Conservation (phyloP, 306 rosid species). For the Quillaja saponaria region DNA sequence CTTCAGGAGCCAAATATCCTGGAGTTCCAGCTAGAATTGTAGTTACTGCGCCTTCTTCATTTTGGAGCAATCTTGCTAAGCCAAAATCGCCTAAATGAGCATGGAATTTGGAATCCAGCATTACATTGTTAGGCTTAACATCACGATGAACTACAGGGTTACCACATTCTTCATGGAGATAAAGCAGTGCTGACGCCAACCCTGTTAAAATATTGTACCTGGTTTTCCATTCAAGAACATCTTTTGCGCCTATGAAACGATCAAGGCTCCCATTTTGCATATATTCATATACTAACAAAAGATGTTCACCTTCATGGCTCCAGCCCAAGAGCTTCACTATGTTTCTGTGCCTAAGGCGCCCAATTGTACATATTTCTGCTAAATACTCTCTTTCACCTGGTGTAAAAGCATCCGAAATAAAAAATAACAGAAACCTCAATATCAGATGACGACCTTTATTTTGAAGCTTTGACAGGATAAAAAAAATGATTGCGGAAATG, state of each 20-base stretch:
- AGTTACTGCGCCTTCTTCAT: conserved; percentile 33
- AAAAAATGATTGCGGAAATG: background rate
- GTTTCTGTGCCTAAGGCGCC: conserved; percentile 58
- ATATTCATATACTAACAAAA: conserved; percentile 50
- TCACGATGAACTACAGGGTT: conserved; percentile 62
- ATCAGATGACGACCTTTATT: background rate
- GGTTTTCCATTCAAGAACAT: conserved; percentile 43
- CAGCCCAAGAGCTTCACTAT: conserved; percentile 58
- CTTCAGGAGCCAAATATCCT: conserved; percentile 58
- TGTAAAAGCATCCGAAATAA: conserved; percentile 18
- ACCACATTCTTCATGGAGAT: conserved; percentile 63
- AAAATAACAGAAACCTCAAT: background rate
- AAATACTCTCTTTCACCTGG: conserved; percentile 61
- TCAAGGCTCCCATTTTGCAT: conserved; percentile 67
- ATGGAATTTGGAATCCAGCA: conserved; percentile 42
- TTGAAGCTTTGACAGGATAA: background rate
- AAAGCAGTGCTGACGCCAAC: conserved; percentile 52
- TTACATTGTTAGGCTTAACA: conserved; percentile 54
- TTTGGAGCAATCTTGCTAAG: conserved; percentile 47
- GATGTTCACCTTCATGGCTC: conserved; percentile 44
- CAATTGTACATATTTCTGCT: conserved; percentile 62
- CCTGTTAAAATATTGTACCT: conserved; percentile 53
- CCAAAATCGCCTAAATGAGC: conserved; percentile 64
- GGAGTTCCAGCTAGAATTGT: conserved; percentile 53
- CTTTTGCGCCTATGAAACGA: conserved; percentile 40